Conservation (phyloP, 257 asterid genomes). For the Echium plantagineum region DNA sequence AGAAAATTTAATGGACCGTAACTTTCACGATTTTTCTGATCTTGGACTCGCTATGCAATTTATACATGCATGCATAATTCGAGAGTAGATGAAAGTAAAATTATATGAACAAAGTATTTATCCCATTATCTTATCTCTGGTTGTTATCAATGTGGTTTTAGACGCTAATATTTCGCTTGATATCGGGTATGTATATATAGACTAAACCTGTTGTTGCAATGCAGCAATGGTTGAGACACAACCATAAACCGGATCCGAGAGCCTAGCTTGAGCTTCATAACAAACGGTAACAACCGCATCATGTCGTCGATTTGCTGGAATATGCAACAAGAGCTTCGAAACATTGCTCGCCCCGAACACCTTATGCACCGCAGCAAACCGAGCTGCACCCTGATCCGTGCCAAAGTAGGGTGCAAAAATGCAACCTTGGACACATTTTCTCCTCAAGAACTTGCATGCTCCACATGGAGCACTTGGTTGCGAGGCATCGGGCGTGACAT, state of each 20-base stretch:
- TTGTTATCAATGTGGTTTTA: no score
- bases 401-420: constrained; percentile 79
- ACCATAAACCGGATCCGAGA: constrained; percentile 82
- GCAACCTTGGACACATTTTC: constrained; percentile 73
- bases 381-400: constrained; percentile 76
- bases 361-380: constrained; percentile 88
- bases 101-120: no score
- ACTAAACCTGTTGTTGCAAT: constrained; percentile 67
- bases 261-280: constrained; percentile 86
- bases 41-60: no score
- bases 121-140: no score
- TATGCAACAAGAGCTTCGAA: constrained; percentile 58
- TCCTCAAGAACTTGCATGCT: constrained; percentile 90
- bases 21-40: no score
- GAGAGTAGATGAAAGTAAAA: no score
- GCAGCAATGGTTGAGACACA: constrained; percentile 73
- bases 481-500: neutral
- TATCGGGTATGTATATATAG: no score
- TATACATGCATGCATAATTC: no score
- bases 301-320: constrained; percentile 53
- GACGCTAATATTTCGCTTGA: no score
- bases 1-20: no score
- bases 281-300: constrained; percentile 75
- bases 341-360: constrained; percentile 89
- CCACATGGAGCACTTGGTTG: constrained; percentile 55